Percentiles rank a stretch among this genome's conserved stretches.
Evolutionary conservation across 1,284 basidiomycete species (phyloP).

Genomic region (Puccinia hordei): DNA sequence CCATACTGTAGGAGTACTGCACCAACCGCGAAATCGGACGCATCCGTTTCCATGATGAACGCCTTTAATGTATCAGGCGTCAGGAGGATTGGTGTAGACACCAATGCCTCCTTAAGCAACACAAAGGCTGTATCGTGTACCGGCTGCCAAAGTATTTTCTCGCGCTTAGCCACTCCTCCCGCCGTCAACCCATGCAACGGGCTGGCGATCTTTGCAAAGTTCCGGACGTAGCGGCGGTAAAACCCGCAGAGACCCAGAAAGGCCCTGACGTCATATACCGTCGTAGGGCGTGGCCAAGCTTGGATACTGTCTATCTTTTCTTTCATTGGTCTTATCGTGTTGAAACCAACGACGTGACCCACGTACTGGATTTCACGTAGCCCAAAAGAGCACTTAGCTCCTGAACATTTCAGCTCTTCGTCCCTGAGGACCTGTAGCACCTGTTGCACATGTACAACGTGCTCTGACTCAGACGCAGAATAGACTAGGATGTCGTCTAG

Average conservation of each 20-base stretch:
- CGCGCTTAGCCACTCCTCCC: background rate
- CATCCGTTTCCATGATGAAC: slow-evolving; percentile 5
- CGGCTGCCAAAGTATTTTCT: background rate
- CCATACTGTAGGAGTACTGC: slow-evolving; percentile 35
- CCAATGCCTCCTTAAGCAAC: background rate
- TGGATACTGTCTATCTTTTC: no score
- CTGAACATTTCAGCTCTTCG: no score
- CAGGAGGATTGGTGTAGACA: background rate
- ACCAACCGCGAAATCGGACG: slow-evolving; percentile 32
- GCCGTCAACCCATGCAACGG: slow-evolving; percentile 55
- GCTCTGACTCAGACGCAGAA: slow-evolving; percentile 30
- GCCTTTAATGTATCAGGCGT: background rate
- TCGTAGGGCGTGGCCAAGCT: background rate
- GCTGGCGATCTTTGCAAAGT: slow-evolving; percentile 59
- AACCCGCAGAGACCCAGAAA: slow-evolving; percentile 62
- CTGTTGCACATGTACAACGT: slow-evolving; percentile 26
- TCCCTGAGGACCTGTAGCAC: slow-evolving; percentile 7
- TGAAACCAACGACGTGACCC: no score
- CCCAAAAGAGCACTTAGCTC: no score
- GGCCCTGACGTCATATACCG: slow-evolving; percentile 58
- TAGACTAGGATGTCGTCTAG: slow-evolving; percentile 52
- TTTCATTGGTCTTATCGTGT: no score
- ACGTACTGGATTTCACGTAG: no score
- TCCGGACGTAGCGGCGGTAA: slow-evolving; percentile 61
- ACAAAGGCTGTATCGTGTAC: background rate